These are phyloP conservation scores for Antitrichia curtipendula DNA, from an alignment of 225 moss, liverwort and hornwort species.

Conservation along the genomic window DNA sequence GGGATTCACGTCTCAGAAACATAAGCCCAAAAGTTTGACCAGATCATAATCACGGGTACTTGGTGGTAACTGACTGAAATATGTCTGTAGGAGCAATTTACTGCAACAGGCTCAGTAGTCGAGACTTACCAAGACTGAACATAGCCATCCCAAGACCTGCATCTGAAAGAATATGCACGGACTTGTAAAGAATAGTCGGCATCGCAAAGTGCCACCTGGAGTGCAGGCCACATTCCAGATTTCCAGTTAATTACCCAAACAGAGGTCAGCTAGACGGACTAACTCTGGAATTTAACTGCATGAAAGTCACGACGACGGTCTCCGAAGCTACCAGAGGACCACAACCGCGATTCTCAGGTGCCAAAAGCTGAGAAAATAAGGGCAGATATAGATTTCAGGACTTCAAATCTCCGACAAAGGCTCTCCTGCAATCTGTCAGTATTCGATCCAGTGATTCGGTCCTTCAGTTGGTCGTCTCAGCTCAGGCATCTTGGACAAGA, in stretches of 20 bases:
- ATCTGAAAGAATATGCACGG: slow-evolving; percentile 86
- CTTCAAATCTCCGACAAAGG: neutral
- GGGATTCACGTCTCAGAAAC: neutral
- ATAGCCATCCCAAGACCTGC: slow-evolving; percentile 98
- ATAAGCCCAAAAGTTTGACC: neutral
- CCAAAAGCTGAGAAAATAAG: neutral
- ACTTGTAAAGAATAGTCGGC: slow-evolving; percentile 73
- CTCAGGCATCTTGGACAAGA: neutral
- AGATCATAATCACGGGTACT: neutral
- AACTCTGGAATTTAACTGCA: neutral
- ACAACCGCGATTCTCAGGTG: neutral
- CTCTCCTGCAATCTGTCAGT: neutral
- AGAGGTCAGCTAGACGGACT: neutral
- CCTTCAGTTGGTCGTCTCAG: neutral
- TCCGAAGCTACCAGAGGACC: neutral
- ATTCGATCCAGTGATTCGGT: neutral
- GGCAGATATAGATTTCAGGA: neutral
- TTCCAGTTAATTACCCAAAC: neutral
- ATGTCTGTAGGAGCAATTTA: neutral
- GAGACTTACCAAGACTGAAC: slow-evolving; percentile 86
- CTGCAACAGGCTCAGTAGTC: neutral
- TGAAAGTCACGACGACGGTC: neutral
- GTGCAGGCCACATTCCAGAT: neutral
- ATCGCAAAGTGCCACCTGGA: slow-evolving; percentile 63
- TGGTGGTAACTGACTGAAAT: neutral